Conservation (phyloP, 176 grass and related monocot species). For the Typha latifolia region DNA sequence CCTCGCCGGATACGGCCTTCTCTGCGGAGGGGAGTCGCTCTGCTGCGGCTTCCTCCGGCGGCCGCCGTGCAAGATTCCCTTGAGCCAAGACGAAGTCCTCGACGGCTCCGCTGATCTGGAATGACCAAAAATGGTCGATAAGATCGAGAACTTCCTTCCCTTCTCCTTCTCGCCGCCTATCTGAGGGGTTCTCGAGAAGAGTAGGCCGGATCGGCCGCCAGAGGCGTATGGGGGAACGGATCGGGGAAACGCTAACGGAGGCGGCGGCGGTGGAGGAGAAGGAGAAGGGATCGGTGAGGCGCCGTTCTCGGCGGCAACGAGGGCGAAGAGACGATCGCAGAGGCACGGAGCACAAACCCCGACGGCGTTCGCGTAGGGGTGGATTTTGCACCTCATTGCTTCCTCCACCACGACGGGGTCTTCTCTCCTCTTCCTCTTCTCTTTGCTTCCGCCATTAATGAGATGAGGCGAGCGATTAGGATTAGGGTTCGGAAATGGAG, state of each 20-base stretch:
- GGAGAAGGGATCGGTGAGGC: background rate
- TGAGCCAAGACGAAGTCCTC: conserved; percentile 4
- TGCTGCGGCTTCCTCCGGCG: conserved; percentile 4
- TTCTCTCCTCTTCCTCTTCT: background rate
- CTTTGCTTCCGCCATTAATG: background rate
- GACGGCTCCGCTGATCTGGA: conserved; percentile 5
- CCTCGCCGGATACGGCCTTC: conserved; percentile 14
- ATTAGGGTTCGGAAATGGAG: background rate
- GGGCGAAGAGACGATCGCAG: conserved; percentile 52
- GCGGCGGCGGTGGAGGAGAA: conserved; percentile 3
- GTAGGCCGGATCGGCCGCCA: conserved; percentile 28
- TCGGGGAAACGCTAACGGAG: conserved; percentile 26
- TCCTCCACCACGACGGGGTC: conserved; percentile 6
- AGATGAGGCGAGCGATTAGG: background rate
- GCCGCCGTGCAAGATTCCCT: background rate
- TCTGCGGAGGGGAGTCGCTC: background rate
- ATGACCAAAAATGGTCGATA: conserved; percentile 55
- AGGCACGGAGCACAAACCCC: conserved; percentile 81
- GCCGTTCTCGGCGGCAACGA: conserved; percentile 24
- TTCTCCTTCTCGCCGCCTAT: conserved; percentile 7
- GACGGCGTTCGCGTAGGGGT: conserved; percentile 45
- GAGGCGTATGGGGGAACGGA: conserved; percentile 38
- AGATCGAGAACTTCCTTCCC: conserved; percentile 42
- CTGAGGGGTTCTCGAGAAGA: conserved; percentile 70
- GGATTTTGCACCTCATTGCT: conserved; percentile 73